Evolutionary conservation across 306 rosid genomes (phyloP), one percentile per base, ranked within the genome.

Genomic region (Castanospermum australe): DNA sequence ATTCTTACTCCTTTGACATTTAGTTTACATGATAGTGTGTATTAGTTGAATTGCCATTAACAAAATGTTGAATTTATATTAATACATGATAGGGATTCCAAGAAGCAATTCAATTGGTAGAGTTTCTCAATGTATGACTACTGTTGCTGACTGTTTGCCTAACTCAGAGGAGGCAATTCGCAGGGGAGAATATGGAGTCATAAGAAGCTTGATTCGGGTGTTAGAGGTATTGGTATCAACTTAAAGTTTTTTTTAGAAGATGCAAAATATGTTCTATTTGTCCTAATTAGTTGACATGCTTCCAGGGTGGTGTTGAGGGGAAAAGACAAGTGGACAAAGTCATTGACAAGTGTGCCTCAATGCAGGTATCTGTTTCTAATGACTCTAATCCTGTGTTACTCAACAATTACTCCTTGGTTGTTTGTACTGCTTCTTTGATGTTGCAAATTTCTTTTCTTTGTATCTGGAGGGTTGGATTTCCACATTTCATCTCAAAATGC

Each of bases 291-390:
- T 59, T 76, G 39, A 71, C 82, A 77, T 83, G 71, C 68, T 79
- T 80, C n/a, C 81, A 93, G 98, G 98, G 98, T 57, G 97, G 98
- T 67, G 93, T 89, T 83, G 98, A 93, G 79, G 98, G 98, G 59
- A 93, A 93, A 87, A 89, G 93, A 84, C 97, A 93, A 88, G 98
- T 93, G 76, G 98, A 93, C 90, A 87, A 88, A 88, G 94, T 93
- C 77, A 93, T 93, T 73, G 98, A 93, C 87, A 93, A 82, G 81
- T 93, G 98, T 75, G 88, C 98, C 67, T 87, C 97, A 50, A 93
- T 93, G 98, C 98, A 93, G 98, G 98, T 93, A 55, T n/a, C n/a
- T n/a, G n/a, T n/a, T n/a, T n/a, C n/a, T n/a, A n/a, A n/a, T 71
- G 70, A 48, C 48, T 84, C 60, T 73, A 45, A 10, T 72, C 54